A percentile compares a stretch with the other conserved stretches of the same genome.
Conservation (phyloP, 768 basidiomycete species). For the Trametes meyenii region DNA sequence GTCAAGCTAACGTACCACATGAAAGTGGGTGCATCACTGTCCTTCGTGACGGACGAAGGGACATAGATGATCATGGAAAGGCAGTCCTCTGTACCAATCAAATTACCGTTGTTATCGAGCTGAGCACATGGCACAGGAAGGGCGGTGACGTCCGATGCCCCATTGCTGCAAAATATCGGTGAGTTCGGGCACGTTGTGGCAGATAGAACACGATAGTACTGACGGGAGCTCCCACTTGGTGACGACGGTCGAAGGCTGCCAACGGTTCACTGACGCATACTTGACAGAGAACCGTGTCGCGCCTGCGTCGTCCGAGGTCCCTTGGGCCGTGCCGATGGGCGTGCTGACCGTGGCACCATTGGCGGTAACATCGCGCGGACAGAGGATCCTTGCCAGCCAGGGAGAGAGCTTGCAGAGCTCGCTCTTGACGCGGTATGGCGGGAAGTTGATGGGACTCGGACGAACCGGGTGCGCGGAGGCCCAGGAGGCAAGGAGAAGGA, state of each 20-base stretch:
- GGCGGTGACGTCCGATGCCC: constrained; percentile 49
- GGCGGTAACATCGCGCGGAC: constrained; percentile 40
- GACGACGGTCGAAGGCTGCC: constrained; percentile 56
- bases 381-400: constrained; percentile 41
- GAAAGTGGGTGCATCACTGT: constrained; percentile 50
- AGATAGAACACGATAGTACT: constrained; percentile 30
- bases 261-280: constrained; percentile 67
- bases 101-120: constrained; percentile 40
- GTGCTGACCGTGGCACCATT: constrained; percentile 42
- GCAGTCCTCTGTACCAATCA: constrained; percentile 72
- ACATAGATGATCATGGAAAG: constrained; percentile 78
- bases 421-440: constrained; percentile 38
- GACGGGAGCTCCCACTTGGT: constrained; percentile 67
- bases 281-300: constrained; percentile 63
- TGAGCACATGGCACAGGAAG: constrained; percentile 80
- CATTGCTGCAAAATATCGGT: constrained; percentile 43
- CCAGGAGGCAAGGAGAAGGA: constrained; percentile 35
- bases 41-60: constrained; percentile 44
- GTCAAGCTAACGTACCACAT: constrained; percentile 53
- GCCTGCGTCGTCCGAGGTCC: constrained; percentile 50
- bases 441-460: constrained; percentile 37
- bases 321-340: constrained; percentile 57
- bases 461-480: constrained; percentile 28
- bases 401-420: constrained; percentile 51
- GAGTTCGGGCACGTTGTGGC: background rate